phyloP scores from a whole-genome alignment of 352 stramenopile genomes.

The Phytophthora colocasiae region DNA sequence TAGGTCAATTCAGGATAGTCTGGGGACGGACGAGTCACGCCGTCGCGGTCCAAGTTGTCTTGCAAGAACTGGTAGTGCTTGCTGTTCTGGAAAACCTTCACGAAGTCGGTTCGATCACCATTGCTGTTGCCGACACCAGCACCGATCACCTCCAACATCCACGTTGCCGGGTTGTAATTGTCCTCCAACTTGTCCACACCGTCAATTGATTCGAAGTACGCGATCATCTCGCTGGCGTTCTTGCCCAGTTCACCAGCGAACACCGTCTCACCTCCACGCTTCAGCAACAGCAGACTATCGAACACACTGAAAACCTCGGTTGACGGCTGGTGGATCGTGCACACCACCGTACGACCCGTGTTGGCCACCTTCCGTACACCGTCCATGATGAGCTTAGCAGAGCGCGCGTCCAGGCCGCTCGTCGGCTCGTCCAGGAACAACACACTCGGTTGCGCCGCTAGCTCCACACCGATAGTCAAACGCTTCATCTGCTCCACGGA shows the following conservation, averaged over 20 bases:
- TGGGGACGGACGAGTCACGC: slow-evolving; percentile 33
- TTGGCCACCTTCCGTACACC: slow-evolving; percentile 87
- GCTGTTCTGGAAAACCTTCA: slow-evolving; percentile 23
- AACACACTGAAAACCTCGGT: slow-evolving; percentile 79
- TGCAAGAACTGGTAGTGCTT: slow-evolving; percentile 33
- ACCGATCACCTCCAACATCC: slow-evolving; percentile 50
- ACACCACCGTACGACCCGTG: slow-evolving; percentile 82
- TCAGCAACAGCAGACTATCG: slow-evolving; percentile 32
- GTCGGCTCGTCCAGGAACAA: slow-evolving; percentile 79
- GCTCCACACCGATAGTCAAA: slow-evolving; percentile 42
- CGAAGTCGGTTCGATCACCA: too few relatives aligned
- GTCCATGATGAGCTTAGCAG: slow-evolving; percentile 89
- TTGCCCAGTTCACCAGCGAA: slow-evolving; percentile 64
- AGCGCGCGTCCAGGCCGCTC: slow-evolving; percentile 86
- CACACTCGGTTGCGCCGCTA: slow-evolving; percentile 31
- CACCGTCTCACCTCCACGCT: slow-evolving; percentile 48
- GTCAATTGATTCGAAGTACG: slow-evolving; percentile 23
- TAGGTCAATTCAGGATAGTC: background rate
- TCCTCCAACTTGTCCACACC: slow-evolving; percentile 54
- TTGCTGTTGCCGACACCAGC: slow-evolving; percentile 41
- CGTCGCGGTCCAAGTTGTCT: slow-evolving; percentile 36
- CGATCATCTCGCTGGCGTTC: slow-evolving; percentile 44
- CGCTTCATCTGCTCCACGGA: slow-evolving; percentile 39
- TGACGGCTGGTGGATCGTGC: slow-evolving; percentile 94
- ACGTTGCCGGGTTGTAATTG: slow-evolving; percentile 81